Conservation (phyloP, 1,284 basidiomycete genomes). For the Malassezia cuniculi region DNA sequence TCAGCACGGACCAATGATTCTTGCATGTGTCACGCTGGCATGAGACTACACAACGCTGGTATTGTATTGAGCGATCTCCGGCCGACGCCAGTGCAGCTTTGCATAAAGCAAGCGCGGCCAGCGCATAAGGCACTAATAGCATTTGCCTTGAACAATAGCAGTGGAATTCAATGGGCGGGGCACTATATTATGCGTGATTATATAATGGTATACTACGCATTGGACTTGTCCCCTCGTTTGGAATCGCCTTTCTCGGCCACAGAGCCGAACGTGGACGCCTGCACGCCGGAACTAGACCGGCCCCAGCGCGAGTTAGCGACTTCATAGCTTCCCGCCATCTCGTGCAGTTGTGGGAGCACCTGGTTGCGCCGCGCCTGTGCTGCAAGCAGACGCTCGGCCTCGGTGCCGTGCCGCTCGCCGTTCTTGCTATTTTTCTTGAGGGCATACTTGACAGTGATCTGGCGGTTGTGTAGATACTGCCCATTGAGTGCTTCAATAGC, state of each 20-base stretch:
- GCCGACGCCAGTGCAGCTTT: constrained; percentile 24
- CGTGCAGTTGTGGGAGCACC: constrained; percentile 53
- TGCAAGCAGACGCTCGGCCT: constrained; percentile 84
- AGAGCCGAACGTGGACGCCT: too few relatives aligned
- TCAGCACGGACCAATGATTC: constrained; percentile 15
- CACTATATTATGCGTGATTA: too few relatives aligned
- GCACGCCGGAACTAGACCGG: too few relatives aligned
- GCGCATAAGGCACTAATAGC: neutral
- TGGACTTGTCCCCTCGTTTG: too few relatives aligned
- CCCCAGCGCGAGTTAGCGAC: too few relatives aligned
- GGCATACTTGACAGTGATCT: constrained; percentile 87
- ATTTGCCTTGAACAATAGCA: too few relatives aligned
- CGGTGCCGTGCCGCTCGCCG: constrained; percentile 84
- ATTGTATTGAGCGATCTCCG: constrained; percentile 39
- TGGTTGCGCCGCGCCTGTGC: constrained; percentile 91
- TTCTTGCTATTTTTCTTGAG: constrained; percentile 99
- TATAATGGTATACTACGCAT: too few relatives aligned
- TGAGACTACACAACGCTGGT: constrained; percentile 29
- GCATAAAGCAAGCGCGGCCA: neutral
- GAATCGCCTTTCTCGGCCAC: too few relatives aligned
- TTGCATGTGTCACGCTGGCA: constrained; percentile 29
- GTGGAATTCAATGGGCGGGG: too few relatives aligned
- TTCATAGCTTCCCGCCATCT: constrained; percentile 1
- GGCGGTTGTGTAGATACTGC: constrained; percentile 95
- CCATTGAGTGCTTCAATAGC: constrained; percentile 92